These are phyloP conservation scores for Pseudopithomyces maydicus DNA, from an alignment of 2,329 filamentous ascomycete genomes.

Conservation along the genomic window DNA sequence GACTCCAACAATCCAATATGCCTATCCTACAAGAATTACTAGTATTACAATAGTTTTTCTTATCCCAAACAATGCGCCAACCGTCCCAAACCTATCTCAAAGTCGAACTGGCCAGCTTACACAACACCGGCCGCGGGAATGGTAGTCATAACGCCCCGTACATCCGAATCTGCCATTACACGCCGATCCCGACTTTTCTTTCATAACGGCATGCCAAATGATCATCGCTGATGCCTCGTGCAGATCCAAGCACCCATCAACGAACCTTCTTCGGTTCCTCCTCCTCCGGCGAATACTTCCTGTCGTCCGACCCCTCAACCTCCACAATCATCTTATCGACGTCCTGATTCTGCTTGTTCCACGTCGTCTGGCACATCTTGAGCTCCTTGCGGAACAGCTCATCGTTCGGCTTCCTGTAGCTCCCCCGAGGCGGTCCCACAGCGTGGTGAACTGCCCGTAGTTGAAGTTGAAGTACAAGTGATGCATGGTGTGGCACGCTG, in stretches of 20 bases:
- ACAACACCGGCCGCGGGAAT: background rate
- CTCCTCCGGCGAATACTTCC: constrained; percentile 45
- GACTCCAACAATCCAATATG: background rate
- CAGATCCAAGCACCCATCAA: constrained; percentile 1
- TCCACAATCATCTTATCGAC: constrained; percentile 78
- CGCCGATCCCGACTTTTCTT: background rate
- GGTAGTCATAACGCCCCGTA: background rate
- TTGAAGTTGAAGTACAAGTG: constrained; percentile 76
- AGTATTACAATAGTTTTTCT: background rate
- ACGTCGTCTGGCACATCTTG: constrained; percentile 82
- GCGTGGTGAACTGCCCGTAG: constrained; percentile 91
- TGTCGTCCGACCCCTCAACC: constrained; percentile 65
- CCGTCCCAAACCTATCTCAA: background rate
- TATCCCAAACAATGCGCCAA: background rate
- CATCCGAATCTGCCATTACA: constrained; percentile 1
- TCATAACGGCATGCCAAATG: constrained; percentile 2
- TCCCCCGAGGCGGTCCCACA: constrained; percentile 90
- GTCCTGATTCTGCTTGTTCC: constrained; percentile 76
- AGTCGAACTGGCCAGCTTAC: background rate
- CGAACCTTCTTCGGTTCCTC: constrained; percentile 49
- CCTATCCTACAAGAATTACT: background rate
- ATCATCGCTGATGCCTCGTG: background rate
- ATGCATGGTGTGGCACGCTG: constrained; percentile 90
- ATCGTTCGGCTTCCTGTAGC: constrained; percentile 83
- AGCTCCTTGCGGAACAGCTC: constrained; percentile 83